A percentile compares a stretch with the other conserved stretches of the same genome.
phyloP scores from a whole-genome alignment of 495 filamentous ascomycete genomes.

The Astrothelium subdiscretum region DNA sequence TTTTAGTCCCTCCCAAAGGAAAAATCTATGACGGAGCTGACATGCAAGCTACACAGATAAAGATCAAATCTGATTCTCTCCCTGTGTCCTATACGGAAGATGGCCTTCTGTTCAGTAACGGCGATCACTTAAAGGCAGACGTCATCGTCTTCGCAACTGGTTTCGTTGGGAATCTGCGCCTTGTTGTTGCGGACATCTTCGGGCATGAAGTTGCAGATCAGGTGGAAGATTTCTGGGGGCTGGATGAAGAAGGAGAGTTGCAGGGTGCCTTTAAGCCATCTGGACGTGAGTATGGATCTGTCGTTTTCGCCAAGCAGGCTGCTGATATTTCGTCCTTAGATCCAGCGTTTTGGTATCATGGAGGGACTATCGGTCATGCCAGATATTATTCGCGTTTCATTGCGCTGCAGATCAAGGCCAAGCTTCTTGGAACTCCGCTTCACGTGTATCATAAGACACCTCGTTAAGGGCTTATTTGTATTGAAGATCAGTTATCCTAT shows the following conservation, averaged over 20 bases:
- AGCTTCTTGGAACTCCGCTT: constrained; percentile 13
- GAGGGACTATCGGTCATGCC: constrained; percentile 26
- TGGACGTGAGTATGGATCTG: constrained; percentile 17
- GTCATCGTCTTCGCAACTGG: constrained; percentile 33
- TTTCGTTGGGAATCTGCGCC: constrained; percentile 23
- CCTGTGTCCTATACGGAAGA: constrained; percentile 23
- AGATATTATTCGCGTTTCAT: constrained; percentile 30
- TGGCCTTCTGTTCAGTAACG: constrained; percentile 28
- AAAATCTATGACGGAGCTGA: not conserved
- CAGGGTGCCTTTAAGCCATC: constrained; percentile 29
- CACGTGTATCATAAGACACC: constrained; percentile 2
- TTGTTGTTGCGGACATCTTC: constrained; percentile 20
- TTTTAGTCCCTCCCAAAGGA: not conserved
- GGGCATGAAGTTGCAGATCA: constrained; percentile 24
- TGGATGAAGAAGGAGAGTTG: constrained; percentile 32
- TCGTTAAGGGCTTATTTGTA: too few relatives aligned
- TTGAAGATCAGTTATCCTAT: too few relatives aligned
- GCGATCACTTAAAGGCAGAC: constrained; percentile 26
- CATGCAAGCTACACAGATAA: constrained; percentile 20
- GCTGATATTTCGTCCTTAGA: constrained; percentile 13
- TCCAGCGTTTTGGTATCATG: constrained; percentile 30
- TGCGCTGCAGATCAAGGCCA: constrained; percentile 21
- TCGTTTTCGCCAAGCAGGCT: not conserved
- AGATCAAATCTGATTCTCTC: constrained; percentile 22
- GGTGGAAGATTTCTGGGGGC: constrained; percentile 29